Evolutionary conservation across 306 rosid genomes (phyloP).

Genomic region (Vigna radiata): DNA sequence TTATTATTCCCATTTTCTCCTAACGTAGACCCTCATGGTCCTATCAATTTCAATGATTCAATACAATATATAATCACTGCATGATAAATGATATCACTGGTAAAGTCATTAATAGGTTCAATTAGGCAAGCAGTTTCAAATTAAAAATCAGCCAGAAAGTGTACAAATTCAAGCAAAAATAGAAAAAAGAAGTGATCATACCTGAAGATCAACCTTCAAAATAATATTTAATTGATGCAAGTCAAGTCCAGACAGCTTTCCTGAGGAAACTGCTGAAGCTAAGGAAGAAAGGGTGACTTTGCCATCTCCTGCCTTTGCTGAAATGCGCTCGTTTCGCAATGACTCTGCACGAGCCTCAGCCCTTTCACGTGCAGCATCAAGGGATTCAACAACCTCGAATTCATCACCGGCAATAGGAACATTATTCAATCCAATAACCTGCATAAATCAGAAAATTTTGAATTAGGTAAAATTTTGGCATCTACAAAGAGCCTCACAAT

Average conservation of each 20-base stretch:
- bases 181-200: constrained; percentile 49
- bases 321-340: constrained; percentile 81
- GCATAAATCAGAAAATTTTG: constrained; percentile 27
- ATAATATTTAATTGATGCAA: constrained; percentile 92
- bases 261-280: constrained; percentile 92
- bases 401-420: constrained; percentile 95
- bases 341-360: constrained; percentile 82
- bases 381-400: constrained; percentile 86
- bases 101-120: constrained; percentile 27
- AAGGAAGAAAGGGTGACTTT: constrained; percentile 94
- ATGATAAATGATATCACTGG: not conserved
- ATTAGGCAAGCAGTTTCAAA: constrained; percentile 26
- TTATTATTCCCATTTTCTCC: too few species aligned
- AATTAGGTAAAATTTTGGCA: constrained; percentile 23
- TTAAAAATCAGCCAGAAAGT: constrained; percentile 27
- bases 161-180: constrained; percentile 26
- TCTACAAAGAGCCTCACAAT: constrained; percentile 31
- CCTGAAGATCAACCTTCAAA: constrained; percentile 99
- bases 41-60: constrained; percentile 3
- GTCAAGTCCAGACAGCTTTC: constrained; percentile 88
- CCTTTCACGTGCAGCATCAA: constrained; percentile 89
- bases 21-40: too few species aligned
- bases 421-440: constrained; percentile 92
- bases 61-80: constrained; percentile 29
- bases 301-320: constrained; percentile 99